Evolutionary conservation across 176 grass and related monocot species (phyloP).

Genomic region (Metroxylon sagu): DNA sequence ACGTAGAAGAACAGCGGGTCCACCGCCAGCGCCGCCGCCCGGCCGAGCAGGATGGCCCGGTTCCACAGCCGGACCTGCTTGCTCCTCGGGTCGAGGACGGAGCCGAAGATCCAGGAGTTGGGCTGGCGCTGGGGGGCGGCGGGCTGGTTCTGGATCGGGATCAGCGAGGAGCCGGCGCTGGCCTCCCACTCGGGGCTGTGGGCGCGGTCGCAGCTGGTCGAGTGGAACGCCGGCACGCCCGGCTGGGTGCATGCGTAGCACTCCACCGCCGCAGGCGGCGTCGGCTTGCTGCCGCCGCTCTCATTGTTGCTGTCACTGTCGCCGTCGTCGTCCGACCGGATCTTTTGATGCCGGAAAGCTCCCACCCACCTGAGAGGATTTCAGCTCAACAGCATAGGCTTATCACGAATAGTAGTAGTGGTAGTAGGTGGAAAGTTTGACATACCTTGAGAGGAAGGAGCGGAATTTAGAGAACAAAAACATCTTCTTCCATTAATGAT

Average conservation of each 20-base stretch:
- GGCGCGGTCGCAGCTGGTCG: constrained; percentile 85
- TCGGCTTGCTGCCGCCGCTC: neutral
- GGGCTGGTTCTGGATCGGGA: constrained; percentile 56
- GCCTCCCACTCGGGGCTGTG: constrained; percentile 84
- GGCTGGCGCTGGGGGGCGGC: neutral
- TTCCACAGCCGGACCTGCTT: constrained; percentile 75
- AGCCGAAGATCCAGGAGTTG: constrained; percentile 47
- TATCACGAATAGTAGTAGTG: neutral
- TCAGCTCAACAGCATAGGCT: neutral
- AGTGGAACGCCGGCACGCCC: constrained; percentile 78
- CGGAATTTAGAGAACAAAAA: neutral
- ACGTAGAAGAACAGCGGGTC: constrained; percentile 98
- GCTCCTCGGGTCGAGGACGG: constrained; percentile 80
- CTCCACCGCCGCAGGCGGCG: constrained; percentile 25
- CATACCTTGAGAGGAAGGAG: constrained; percentile 9
- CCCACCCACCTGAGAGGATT: neutral
- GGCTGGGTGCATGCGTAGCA: constrained; percentile 99
- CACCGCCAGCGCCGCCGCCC: constrained; percentile 56
- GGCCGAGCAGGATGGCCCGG: constrained; percentile 63
- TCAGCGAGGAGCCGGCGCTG: constrained; percentile 76
- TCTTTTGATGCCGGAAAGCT: neutral
- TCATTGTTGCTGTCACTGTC: neutral
- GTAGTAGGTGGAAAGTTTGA: neutral
- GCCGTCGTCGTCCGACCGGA: neutral
- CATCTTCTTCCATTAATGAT: constrained; percentile 13